These are phyloP conservation scores for Pleurotus tuber-regium DNA, from an alignment of 768 basidiomycete genomes.

Conservation along the genomic window DNA sequence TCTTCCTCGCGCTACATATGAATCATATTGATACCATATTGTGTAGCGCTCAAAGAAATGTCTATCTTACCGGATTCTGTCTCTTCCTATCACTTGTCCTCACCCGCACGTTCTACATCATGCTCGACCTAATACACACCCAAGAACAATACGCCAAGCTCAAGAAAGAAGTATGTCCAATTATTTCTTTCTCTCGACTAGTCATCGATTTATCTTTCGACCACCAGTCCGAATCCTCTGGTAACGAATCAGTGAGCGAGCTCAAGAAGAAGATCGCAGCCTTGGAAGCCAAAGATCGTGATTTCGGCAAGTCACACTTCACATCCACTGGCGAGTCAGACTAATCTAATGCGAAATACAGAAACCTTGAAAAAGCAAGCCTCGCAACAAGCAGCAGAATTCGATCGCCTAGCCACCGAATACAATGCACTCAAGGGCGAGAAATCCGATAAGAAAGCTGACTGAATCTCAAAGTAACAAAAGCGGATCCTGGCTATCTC, in stretches of 20 bases:
- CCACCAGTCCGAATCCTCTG: slow-evolving; percentile 15
- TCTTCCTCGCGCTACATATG: background rate
- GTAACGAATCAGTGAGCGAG: slow-evolving; percentile 27
- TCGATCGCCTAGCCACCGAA: slow-evolving; percentile 77
- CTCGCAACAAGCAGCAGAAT: slow-evolving; percentile 72
- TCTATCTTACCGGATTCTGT: slow-evolving; percentile 90
- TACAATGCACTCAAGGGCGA: slow-evolving; percentile 69
- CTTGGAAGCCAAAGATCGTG: slow-evolving; percentile 55
- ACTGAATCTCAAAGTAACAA: no score
- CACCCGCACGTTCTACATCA: slow-evolving; percentile 89
- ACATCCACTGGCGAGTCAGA: background rate
- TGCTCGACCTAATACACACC: slow-evolving; percentile 85
- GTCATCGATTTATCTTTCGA: background rate
- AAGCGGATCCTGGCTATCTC: no score
- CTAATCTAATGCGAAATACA: slow-evolving; percentile 22
- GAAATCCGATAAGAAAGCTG: slow-evolving; percentile 30
- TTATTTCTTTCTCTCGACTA: background rate
- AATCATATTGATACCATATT: slow-evolving; percentile 9
- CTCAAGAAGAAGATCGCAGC: slow-evolving; percentile 67
- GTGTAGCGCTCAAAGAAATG: slow-evolving; percentile 79
- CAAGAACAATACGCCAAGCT: slow-evolving; percentile 87
- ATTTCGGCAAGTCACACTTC: slow-evolving; percentile 51
- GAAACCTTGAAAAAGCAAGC: slow-evolving; percentile 85
- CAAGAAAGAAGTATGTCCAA: slow-evolving; percentile 51
- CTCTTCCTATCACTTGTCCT: slow-evolving; percentile 95